Evolutionary conservation across 164 flowering plant genomes (phyloP).

Genomic region (Brasenia schreberi): DNA sequence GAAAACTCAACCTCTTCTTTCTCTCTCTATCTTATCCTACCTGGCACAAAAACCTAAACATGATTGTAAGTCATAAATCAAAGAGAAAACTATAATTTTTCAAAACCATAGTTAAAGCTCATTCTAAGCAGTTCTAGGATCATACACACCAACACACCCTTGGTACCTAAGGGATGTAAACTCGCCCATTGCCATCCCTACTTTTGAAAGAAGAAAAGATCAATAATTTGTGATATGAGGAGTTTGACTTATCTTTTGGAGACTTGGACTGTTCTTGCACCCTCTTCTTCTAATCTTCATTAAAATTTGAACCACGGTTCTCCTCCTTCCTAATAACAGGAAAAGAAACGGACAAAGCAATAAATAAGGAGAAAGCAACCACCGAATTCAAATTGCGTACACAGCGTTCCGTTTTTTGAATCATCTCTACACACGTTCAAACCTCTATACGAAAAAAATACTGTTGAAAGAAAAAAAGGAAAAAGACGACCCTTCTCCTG

Average conservation of each 20-base stretch:
- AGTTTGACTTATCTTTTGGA: neutral
- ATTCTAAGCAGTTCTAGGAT: too few species aligned
- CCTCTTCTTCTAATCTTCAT: conserved; percentile 3
- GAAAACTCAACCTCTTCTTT: too few species aligned
- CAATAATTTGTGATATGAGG: neutral
- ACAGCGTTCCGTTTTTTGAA: neutral
- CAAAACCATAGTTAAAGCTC: too few species aligned
- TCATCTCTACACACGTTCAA: neutral
- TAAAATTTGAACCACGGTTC: neutral
- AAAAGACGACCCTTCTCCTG: neutral
- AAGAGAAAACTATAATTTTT: too few species aligned
- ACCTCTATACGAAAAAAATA: neutral
- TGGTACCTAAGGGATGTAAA: too few species aligned
- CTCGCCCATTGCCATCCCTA: too few species aligned
- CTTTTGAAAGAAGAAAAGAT: too few species aligned
- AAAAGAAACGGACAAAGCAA: neutral
- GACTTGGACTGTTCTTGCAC: neutral
- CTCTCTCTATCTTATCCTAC: too few species aligned
- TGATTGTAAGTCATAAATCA: too few species aligned
- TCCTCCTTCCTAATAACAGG: neutral
- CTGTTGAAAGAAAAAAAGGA: neutral
- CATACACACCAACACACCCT: too few species aligned
- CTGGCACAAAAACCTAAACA: too few species aligned
- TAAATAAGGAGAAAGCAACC: neutral
- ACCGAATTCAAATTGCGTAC: neutral